Conservation (phyloP, 2,329 filamentous ascomycete genomes). For the Nectriaceae sp. region DNA sequence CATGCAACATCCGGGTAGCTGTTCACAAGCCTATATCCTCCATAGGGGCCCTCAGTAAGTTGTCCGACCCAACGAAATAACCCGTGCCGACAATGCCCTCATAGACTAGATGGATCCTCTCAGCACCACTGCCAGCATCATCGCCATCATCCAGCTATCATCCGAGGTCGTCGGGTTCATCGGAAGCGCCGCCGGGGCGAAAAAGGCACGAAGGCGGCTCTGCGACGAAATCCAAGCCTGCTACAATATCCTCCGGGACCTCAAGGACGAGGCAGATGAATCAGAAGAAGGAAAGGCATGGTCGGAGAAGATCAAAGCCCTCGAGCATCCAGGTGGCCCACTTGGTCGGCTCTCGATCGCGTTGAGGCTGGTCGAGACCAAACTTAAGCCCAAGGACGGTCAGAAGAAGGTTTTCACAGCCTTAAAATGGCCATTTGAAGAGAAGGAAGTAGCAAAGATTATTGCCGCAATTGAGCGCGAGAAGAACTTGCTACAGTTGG, state of each 20-base stretch:
- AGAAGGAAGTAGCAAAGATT: slow-evolving; percentile 15
- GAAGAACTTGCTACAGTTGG: background rate
- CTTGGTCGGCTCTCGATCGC: slow-evolving; percentile 12
- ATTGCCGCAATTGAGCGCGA: background rate
- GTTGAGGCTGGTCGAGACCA: slow-evolving; percentile 12
- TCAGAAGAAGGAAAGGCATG: slow-evolving; percentile 18
- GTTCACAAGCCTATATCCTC: no score
- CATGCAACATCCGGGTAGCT: no score
- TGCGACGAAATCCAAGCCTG: slow-evolving; percentile 19
- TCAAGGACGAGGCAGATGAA: slow-evolving; percentile 21
- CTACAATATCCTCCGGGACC: slow-evolving; percentile 18
- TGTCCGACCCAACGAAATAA: no score
- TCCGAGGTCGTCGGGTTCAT: slow-evolving; percentile 20
- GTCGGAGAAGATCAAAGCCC: slow-evolving; percentile 19
- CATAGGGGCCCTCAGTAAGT: no score
- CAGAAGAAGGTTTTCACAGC: background rate
- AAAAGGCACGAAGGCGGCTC: slow-evolving; percentile 14
- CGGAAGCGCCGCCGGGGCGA: slow-evolving; percentile 12
- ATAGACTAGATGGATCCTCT: slow-evolving; percentile 15
- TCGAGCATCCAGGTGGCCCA: slow-evolving; percentile 21
- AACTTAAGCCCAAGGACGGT: slow-evolving; percentile 8
- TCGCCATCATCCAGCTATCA: slow-evolving; percentile 22
- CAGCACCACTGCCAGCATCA: slow-evolving; percentile 19
- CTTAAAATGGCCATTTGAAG: slow-evolving; percentile 23
- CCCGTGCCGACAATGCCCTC: no score